These are phyloP conservation scores for Extremus antarcticus DNA, from an alignment of 495 filamentous ascomycete genomes.

Conservation along the genomic window DNA sequence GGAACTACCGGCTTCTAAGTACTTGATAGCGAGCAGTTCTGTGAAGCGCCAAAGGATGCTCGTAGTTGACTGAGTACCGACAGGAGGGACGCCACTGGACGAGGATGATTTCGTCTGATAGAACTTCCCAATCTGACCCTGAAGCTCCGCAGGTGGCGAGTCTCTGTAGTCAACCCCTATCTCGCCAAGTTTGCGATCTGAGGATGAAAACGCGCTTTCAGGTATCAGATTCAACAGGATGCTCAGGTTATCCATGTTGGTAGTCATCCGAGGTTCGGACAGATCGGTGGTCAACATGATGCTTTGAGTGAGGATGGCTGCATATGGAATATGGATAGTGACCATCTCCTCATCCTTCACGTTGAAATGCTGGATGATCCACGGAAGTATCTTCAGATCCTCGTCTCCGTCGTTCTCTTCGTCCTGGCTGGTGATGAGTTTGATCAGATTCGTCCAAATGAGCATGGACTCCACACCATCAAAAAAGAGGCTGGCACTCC, in stretches of 20 bases:
- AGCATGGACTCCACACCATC: conserved; percentile 90
- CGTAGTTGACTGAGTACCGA: neutral
- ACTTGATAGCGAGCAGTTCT: neutral
- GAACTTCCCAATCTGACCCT: neutral
- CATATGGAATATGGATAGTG: conserved; percentile 66
- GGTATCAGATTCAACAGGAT: conserved; percentile 54
- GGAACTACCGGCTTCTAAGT: neutral
- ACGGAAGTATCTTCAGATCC: conserved; percentile 62
- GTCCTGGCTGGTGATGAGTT: conserved; percentile 39
- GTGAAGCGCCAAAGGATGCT: neutral
- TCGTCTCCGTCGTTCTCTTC: conserved; percentile 38
- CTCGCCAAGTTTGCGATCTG: neutral
- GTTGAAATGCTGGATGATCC: conserved; percentile 82
- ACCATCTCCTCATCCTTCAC: conserved; percentile 94
- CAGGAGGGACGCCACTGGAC: neutral
- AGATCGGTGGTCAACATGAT: neutral
- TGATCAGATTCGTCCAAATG: conserved; percentile 74
- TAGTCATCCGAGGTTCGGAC: neutral
- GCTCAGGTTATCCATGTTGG: neutral
- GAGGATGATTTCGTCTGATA: neutral
- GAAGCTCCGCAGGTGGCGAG: neutral
- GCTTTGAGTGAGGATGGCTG: conserved; percentile 52
- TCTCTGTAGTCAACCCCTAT: neutral
- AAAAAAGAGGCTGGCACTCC: conserved; percentile 90
- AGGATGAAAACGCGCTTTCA: conserved; percentile 47